A percentile compares a stretch with the other conserved stretches of the same genome.
These are phyloP conservation scores for Suillus plorans DNA, from an alignment of 768 basidiomycete species.

Conservation along the genomic window DNA sequence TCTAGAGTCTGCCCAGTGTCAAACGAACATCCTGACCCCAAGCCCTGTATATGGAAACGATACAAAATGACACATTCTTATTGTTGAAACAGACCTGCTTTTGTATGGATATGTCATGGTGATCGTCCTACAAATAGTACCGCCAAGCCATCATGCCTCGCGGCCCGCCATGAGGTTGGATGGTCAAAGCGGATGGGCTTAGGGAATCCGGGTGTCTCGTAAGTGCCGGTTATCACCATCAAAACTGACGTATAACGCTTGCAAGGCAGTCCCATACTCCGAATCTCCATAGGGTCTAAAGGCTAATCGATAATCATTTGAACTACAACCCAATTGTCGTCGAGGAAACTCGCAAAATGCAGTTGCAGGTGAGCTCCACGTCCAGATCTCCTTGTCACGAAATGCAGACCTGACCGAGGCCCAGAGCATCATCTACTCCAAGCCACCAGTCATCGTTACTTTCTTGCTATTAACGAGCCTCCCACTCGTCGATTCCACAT, in stretches of 20 bases:
- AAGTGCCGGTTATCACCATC: background rate
- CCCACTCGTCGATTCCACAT: conserved; percentile 8
- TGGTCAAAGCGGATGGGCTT: background rate
- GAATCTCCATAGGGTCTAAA: background rate
- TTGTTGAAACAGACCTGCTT: background rate
- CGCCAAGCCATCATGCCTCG: conserved; percentile 2
- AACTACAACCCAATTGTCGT: background rate
- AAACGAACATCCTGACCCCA: background rate
- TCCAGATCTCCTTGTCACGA: background rate
- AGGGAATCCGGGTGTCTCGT: background rate
- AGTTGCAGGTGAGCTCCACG: background rate
- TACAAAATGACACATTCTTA: background rate
- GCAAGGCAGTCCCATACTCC: background rate
- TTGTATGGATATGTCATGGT: background rate
- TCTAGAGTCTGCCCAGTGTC: background rate
- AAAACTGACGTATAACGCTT: background rate
- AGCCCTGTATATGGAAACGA: background rate
- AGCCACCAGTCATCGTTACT: conserved; percentile 7
- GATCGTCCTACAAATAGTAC: background rate
- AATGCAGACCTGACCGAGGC: background rate
- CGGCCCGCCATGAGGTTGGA: background rate
- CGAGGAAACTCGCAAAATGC: background rate
- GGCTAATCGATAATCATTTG: background rate
- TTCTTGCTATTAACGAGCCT: conserved; percentile 14
- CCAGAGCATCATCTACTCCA: background rate